Percentiles rank a stretch among this genome's conserved stretches.
Evolutionary conservation across 2,329 filamentous ascomycete genomes (phyloP).

Genomic region (Ceratocystis huliohia): DNA sequence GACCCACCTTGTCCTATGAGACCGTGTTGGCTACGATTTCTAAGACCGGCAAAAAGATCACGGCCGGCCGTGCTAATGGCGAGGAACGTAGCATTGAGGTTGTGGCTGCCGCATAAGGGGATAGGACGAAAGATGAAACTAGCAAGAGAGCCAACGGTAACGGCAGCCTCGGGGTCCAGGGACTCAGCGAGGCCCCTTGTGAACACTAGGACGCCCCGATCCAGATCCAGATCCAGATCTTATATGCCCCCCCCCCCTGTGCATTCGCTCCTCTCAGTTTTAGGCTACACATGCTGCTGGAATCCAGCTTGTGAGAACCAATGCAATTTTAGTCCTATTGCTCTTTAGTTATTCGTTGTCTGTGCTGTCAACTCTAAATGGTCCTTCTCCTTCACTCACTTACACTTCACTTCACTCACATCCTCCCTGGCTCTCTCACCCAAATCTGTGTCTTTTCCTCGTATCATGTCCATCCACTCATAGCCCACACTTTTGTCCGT

Average conservation of each 20-base stretch:
- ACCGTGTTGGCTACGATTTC: constrained; percentile 76
- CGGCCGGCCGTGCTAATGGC: constrained; percentile 60
- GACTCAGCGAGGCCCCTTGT: too few relatives aligned
- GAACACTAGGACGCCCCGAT: too few relatives aligned
- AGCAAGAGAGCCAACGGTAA: too few relatives aligned
- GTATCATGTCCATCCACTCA: constrained; percentile 13
- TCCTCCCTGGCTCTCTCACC: not conserved
- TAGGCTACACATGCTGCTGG: not conserved
- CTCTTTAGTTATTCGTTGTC: not conserved
- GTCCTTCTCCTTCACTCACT: too few relatives aligned
- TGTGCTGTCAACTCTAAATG: not conserved
- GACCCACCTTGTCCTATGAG: constrained; percentile 58
- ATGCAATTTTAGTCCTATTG: not conserved
- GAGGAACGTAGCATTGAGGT: constrained; percentile 41
- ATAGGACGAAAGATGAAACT: too few relatives aligned
- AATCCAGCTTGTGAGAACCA: constrained; percentile 4
- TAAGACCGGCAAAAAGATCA: constrained; percentile 92
- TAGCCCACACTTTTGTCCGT: constrained; percentile 6
- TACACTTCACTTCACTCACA: too few relatives aligned
- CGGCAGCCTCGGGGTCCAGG: too few relatives aligned
- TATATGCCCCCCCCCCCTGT: not conserved
- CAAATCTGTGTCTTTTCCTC: not conserved
- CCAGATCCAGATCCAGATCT: not conserved
- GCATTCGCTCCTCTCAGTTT: not conserved
- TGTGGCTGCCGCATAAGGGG: constrained; percentile 28